Conservation (phyloP, 768 basidiomycete species). For the Saitozyma sp. region DNA sequence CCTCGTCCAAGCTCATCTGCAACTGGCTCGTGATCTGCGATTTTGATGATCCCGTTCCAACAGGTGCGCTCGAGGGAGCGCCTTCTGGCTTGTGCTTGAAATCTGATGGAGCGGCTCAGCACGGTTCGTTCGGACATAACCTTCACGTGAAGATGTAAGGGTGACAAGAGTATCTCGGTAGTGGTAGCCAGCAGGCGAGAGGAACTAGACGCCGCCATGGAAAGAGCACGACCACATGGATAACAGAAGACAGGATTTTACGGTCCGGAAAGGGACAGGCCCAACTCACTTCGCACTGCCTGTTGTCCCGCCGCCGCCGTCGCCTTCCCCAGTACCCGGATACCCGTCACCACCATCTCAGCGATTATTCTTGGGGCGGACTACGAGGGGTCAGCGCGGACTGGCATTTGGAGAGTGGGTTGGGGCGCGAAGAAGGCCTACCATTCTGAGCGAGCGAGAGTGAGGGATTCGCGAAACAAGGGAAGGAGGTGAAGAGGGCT, state of each 20-base stretch:
- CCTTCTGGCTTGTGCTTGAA: slow-evolving; percentile 76
- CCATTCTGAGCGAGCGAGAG: background rate
- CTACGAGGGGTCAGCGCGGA: slow-evolving; percentile 7
- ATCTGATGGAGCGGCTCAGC: slow-evolving; percentile 59
- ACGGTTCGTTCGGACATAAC: background rate
- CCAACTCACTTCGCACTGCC: slow-evolving; percentile 79
- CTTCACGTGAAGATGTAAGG: too few species aligned
- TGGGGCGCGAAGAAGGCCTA: background rate
- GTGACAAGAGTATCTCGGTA: too few species aligned
- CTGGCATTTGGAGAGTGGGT: background rate
- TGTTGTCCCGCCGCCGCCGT: slow-evolving; percentile 85
- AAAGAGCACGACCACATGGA: background rate
- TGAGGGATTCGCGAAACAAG: too few species aligned
- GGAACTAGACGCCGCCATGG: too few species aligned
- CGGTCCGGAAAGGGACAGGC: background rate
- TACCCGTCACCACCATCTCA: slow-evolving; percentile 35
- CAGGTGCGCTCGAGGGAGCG: slow-evolving; percentile 68
- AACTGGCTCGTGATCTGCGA: slow-evolving; percentile 81
- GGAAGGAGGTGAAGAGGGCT: too few species aligned
- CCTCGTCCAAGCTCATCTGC: slow-evolving; percentile 94
- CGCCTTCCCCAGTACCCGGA: slow-evolving; percentile 71
- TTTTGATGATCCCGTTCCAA: slow-evolving; percentile 63
- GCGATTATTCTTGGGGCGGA: slow-evolving; percentile 35
- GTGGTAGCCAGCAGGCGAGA: too few species aligned
- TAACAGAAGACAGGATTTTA: background rate